Evolutionary conservation across 805 yeast species (phyloP).

Genomic region (Blastobotrys robertii): DNA sequence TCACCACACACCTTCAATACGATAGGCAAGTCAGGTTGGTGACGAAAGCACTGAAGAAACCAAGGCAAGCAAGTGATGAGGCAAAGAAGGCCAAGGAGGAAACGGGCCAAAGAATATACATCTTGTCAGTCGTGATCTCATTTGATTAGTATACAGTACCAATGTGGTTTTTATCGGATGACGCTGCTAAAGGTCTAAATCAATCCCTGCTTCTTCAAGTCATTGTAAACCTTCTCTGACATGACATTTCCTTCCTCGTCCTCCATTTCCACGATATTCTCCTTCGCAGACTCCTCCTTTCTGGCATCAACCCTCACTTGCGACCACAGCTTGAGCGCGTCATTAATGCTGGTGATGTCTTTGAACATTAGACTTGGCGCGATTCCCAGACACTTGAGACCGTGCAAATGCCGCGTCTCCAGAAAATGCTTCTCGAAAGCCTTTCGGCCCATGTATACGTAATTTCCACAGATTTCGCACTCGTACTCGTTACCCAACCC

Average conservation of each 20-base stretch:
- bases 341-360: slow-evolving; percentile 57
- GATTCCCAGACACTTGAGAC: slow-evolving; percentile 67
- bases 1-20: too few relatives aligned
- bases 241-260: slow-evolving; percentile 90
- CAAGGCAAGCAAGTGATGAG: too few relatives aligned
- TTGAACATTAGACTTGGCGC: slow-evolving; percentile 44
- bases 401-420: slow-evolving; percentile 61
- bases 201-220: slow-evolving; percentile 80
- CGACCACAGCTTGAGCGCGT: slow-evolving; percentile 53
- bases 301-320: slow-evolving; percentile 32
- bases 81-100: too few relatives aligned
- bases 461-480: slow-evolving; percentile 85
- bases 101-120: too few relatives aligned
- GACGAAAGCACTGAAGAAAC: too few relatives aligned
- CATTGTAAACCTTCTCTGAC: slow-evolving; percentile 73
- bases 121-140: too few relatives aligned
- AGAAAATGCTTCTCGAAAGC: slow-evolving; percentile 66
- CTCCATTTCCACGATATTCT: slow-evolving; percentile 68
- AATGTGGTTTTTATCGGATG: too few relatives aligned
- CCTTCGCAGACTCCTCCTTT: slow-evolving; percentile 33
- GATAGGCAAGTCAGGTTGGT: too few relatives aligned
- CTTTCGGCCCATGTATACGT: slow-evolving; percentile 60
- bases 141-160: too few relatives aligned
- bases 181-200: slow-evolving; percentile 37
- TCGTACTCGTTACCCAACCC: slow-evolving; percentile 64